A percentile compares a stretch with the other conserved stretches of the same genome.
phyloP scores from a whole-genome alignment of 495 filamentous ascomycete species.

The Penicillium arizonense region DNA sequence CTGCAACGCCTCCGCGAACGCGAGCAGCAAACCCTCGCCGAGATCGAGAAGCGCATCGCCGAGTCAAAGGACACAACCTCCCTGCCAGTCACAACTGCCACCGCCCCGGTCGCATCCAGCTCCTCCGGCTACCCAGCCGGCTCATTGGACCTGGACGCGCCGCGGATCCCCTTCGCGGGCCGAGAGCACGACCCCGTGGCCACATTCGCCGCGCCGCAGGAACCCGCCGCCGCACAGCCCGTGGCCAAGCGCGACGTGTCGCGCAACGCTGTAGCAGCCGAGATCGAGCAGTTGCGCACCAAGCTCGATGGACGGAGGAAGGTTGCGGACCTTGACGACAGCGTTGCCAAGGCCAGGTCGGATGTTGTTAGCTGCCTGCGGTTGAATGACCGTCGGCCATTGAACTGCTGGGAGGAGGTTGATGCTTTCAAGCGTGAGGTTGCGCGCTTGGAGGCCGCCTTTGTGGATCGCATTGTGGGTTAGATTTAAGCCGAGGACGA shows the following conservation, averaged over 20 bases:
- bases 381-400: constrained; percentile 80
- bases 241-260: constrained; percentile 44
- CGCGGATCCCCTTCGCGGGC: constrained; percentile 47
- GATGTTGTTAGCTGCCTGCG: constrained; percentile 80
- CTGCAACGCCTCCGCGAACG: constrained; percentile 71
- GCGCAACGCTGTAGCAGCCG: constrained; percentile 54
- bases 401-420: constrained; percentile 96
- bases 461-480: constrained; percentile 80
- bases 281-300: constrained; percentile 71
- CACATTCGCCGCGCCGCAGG: constrained; percentile 13
- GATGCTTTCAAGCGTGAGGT: constrained; percentile 87
- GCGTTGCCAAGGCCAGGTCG: constrained; percentile 69
- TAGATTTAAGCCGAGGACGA: constrained; percentile 21
- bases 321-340: constrained; percentile 61
- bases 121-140: constrained; percentile 37
- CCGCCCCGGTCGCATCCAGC: constrained; percentile 28
- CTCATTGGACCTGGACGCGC: constrained; percentile 48
- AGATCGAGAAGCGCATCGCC: constrained; percentile 55
- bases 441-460: constrained; percentile 74
- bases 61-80: constrained; percentile 36
- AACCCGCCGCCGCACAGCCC: constrained; percentile 13
- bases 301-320: constrained; percentile 75
- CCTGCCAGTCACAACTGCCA: constrained; percentile 28
- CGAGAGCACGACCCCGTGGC: constrained; percentile 36
- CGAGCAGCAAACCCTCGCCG: constrained; percentile 54